A percentile compares a stretch with the other conserved stretches of the same genome.
phyloP scores from a whole-genome alignment of 2,329 filamentous ascomycete genomes.

The Gliomastix tumulicola region DNA sequence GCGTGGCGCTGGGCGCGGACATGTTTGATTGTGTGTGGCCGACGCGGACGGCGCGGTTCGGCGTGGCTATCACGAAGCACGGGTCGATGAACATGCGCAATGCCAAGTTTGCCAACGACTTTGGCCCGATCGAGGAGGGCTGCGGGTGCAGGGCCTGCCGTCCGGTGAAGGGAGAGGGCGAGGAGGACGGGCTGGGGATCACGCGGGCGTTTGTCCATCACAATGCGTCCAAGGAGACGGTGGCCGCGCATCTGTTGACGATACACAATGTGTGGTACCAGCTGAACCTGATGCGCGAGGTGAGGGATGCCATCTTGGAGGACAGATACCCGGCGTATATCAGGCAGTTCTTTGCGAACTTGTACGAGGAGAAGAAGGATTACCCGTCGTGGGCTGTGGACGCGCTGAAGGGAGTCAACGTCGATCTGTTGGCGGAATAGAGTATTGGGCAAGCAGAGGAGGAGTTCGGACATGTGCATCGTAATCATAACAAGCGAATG shows the following conservation, averaged over 20 bases:
- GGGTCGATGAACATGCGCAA: constrained; percentile 84
- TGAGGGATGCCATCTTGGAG: constrained; percentile 71
- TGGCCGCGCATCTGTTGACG: constrained; percentile 75
- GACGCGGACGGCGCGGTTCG: constrained; percentile 89
- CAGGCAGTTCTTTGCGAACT: constrained; percentile 65
- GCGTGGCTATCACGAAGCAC: constrained; percentile 77
- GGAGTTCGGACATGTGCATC: too few relatives aligned
- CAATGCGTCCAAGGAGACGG: constrained; percentile 89
- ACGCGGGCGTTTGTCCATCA: constrained; percentile 89
- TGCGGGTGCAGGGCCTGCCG: constrained; percentile 78
- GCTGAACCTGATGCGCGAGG: constrained; percentile 71
- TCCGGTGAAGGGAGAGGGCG: constrained; percentile 29
- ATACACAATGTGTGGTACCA: constrained; percentile 97
- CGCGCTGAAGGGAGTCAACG: constrained; percentile 70
- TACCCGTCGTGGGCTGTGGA: constrained; percentile 82
- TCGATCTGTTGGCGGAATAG: constrained; percentile 56
- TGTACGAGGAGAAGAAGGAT: constrained; percentile 56
- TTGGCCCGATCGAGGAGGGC: constrained; percentile 72
- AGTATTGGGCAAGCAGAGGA: too few relatives aligned
- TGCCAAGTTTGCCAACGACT: constrained; percentile 69
- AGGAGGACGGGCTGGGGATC: constrained; percentile 71
- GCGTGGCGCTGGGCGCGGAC: constrained; percentile 87
- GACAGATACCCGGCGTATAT: constrained; percentile 77
- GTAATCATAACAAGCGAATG: too few relatives aligned
- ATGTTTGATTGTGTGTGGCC: constrained; percentile 99